Base-by-base conservation (phyloP, 106 monocot species). In the Platanthera guangdongensis region DNA sequence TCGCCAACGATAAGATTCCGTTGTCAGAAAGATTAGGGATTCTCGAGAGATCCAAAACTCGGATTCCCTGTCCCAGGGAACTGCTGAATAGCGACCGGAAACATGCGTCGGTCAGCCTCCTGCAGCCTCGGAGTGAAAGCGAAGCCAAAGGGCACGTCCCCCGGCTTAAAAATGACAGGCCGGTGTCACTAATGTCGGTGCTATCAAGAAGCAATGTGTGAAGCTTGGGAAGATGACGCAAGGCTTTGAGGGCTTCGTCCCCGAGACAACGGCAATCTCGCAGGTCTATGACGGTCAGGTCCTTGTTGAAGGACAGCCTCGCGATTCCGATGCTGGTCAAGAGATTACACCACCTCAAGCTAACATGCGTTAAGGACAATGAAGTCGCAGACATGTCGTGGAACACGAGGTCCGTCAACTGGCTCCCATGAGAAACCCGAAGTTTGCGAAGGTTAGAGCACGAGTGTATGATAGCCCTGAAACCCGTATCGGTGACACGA, bases 321-420 rank as follows among this genome's bases (percentile, higher is more conserved):
- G 68, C 50, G 47, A 99, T 85, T 5, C 89, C 97, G 82, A 83
- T 46, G 67, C 89, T 84, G 8, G 89, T 90, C 22, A 99, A 76
- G 52, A 86, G 94, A 86, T 85, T 89, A 71, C 97, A 97, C 80
- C 89, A 88, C 78, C 87, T 87, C 73, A 99, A 80, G 78, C 91
- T 90, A 69, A 94, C 91, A 82, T 99, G 97, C 50, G 88, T 91
- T 50, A 99, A 74, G 68, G 87, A 86, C 48, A 99, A 83, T 18
- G 97, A 90, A 50, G 97, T 99, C 60, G 91, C 94, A 62, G 83
- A 82, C n/a, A 99, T 99, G 78, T 99, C 97, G 77, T 94, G 97
- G 72, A 99, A 94, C 30, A 94, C 82, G 19, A 94, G 85, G 78
- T 99, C 97, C 15, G 97, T 99, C n/a, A 99, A 57, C 68, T 94